Conservation (phyloP, 306 rosid species). For the Corylus avellana region DNA sequence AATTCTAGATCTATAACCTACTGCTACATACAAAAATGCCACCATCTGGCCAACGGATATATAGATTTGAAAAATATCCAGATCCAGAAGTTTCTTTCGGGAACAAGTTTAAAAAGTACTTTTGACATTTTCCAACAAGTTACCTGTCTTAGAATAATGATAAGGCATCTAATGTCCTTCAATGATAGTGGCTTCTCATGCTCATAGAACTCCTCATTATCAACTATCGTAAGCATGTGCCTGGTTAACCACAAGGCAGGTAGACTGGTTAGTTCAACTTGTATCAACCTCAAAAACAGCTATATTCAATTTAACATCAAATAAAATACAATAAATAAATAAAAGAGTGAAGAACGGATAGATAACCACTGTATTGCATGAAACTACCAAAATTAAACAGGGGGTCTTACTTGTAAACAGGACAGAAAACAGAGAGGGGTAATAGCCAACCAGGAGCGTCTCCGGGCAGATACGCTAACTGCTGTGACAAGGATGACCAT, state of each 20-base stretch:
- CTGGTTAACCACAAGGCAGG: constrained; percentile 48
- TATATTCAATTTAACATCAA: constrained; percentile 16
- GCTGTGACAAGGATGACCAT: constrained; percentile 79
- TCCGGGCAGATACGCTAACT: constrained; percentile 69
- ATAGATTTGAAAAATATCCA: background rate
- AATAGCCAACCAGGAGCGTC: constrained; percentile 97
- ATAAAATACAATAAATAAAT: background rate
- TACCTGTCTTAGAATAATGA: constrained; percentile 91
- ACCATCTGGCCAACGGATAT: background rate
- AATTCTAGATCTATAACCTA: background rate
- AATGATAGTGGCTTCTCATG: constrained; percentile 90
- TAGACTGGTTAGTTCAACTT: constrained; percentile 15
- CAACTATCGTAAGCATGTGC: constrained; percentile 93
- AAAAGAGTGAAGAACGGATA: constrained; percentile 7
- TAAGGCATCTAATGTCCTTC: constrained; percentile 79
- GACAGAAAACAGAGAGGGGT: constrained; percentile 94
- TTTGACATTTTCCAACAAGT: constrained; percentile 24
- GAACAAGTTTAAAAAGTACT: background rate
- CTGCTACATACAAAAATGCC: background rate
- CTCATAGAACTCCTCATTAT: constrained; percentile 94
- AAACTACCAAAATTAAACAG: constrained; percentile 9
- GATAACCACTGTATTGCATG: constrained; percentile 8
- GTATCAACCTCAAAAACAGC: constrained; percentile 29
- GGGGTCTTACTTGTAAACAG: constrained; percentile 83
- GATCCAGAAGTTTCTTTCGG: background rate